Conservation (phyloP, 1,139 yeast species). For the Pichia sp. region DNA sequence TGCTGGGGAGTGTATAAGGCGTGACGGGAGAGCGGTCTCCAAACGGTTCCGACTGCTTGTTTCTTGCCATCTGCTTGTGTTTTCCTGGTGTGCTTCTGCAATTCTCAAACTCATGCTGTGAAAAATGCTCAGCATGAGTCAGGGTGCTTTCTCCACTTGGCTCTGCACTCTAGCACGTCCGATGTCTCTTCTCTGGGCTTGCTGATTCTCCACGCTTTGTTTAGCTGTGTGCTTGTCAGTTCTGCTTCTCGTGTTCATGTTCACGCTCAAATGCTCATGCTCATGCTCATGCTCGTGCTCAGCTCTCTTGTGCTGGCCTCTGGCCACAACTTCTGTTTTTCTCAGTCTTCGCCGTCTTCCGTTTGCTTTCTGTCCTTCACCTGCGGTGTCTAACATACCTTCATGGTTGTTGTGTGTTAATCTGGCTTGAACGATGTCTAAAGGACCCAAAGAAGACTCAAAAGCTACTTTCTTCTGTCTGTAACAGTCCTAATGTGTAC, state of each 20-base stretch:
- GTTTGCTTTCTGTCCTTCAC: neutral
- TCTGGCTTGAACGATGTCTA: conserved; percentile 15
- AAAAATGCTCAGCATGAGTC: too few species aligned
- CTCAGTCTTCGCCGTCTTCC: neutral
- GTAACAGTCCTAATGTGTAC: neutral
- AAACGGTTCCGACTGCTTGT: too few species aligned
- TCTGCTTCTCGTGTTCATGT: neutral
- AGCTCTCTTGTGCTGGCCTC: too few species aligned
- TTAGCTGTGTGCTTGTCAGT: neutral
- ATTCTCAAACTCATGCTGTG: too few species aligned
- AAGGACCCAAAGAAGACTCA: neutral
- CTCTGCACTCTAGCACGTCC: too few species aligned
- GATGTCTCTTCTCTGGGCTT: too few species aligned
- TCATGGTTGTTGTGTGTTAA: conserved; percentile 23
- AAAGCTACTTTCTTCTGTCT: neutral
- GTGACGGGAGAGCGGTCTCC: neutral
- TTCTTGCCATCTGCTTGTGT: neutral
- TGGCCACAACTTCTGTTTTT: neutral
- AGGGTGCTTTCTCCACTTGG: too few species aligned
- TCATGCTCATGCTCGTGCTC: too few species aligned
- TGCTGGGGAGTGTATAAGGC: neutral
- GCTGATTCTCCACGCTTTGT: too few species aligned
- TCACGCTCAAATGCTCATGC: too few species aligned
- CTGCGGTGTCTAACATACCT: conserved; percentile 20
- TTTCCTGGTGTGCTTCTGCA: too few species aligned